These are phyloP conservation scores for Fusarium hostae DNA, from an alignment of 2,329 filamentous ascomycete species.

Conservation along the genomic window DNA sequence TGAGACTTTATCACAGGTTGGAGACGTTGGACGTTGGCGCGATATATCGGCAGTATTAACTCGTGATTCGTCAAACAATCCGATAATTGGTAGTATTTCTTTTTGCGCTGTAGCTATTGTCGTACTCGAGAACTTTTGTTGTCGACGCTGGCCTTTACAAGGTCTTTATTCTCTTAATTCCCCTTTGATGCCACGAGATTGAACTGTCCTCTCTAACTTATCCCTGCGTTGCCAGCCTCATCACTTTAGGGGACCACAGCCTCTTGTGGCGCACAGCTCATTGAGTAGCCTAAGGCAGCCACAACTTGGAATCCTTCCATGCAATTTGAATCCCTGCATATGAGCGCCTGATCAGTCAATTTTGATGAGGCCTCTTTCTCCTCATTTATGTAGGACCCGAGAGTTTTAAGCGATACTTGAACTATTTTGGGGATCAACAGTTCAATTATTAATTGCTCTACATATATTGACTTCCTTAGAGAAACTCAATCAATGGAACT, in stretches of 20 bases:
- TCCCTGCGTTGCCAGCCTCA: slow-evolving; percentile 32
- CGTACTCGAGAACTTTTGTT: slow-evolving; percentile 10
- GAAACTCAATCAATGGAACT: background rate
- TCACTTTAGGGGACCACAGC: slow-evolving; percentile 21
- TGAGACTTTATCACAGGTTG: slow-evolving; percentile 6
- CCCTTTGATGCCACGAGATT: slow-evolving; percentile 36
- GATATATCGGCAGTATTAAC: background rate
- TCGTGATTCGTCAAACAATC: background rate
- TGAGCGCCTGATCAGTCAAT: slow-evolving; percentile 26
- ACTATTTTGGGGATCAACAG: background rate
- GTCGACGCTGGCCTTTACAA: slow-evolving; percentile 16
- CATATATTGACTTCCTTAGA: background rate
- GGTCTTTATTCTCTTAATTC: slow-evolving; percentile 17
- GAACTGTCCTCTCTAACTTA: slow-evolving; percentile 36
- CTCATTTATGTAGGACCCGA: background rate
- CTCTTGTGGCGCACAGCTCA: slow-evolving; percentile 18
- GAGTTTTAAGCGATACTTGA: background rate
- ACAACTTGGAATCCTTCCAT: background rate
- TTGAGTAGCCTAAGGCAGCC: slow-evolving; percentile 33
- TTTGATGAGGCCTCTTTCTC: slow-evolving; percentile 19
- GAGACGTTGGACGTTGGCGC: slow-evolving; percentile 8
- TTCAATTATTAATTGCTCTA: background rate
- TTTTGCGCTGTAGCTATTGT: slow-evolving; percentile 5
- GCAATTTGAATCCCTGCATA: slow-evolving; percentile 8
- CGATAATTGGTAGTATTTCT: background rate